Evolutionary conservation across 495 filamentous ascomycete genomes (phyloP), one percentile per base, ranked within the genome.

Genomic region (Glarea lozoyensis): DNA sequence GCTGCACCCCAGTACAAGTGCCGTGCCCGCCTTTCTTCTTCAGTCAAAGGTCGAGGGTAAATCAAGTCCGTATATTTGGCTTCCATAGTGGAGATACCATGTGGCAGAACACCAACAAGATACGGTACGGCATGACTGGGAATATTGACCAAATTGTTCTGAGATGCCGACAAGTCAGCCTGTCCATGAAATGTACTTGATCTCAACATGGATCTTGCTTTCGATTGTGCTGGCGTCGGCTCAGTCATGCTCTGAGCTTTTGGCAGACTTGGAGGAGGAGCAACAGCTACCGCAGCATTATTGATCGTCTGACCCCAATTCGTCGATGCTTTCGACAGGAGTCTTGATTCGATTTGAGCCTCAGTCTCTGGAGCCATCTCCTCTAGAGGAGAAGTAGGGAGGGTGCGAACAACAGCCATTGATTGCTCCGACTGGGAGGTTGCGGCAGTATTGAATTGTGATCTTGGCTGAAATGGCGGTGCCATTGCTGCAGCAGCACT

Each of bases 1-100:
- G 66, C 60, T 12, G 63, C 60, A 25, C 68, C 70, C 70, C 70
- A 75, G 46, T 75, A 75, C 30, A 71, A 46, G 35, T 57, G 57
- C 29, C 72, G 58, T 19, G 73, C 68, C 16, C 64, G 62, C 16
- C 60, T 57, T 49, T 75, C 73, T 13, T 66, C 69, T 0, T 65
- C 58, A 5, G 67, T 75, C 30, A 75, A 45, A 7, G 61, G 56
- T 40, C 72, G 54, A 16, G 53, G 56, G 48, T 75, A 77, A 7
- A 64, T 44, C 38, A 71, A 67, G 31, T 75, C 69, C 9, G 45
- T 40, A 10, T 40, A 15, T 18, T 37, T 50, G 4, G 33, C 48
- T 7, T 41, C 24, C 16, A n/a, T 37, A n/a, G 37, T 18, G 13
- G 21, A 33, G 18, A 50, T 31, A 16, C 37, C 43, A 16, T 40